Evolutionary conservation across 2,329 filamentous ascomycete genomes (phyloP).

Genomic region (Fusarium sp.): DNA sequence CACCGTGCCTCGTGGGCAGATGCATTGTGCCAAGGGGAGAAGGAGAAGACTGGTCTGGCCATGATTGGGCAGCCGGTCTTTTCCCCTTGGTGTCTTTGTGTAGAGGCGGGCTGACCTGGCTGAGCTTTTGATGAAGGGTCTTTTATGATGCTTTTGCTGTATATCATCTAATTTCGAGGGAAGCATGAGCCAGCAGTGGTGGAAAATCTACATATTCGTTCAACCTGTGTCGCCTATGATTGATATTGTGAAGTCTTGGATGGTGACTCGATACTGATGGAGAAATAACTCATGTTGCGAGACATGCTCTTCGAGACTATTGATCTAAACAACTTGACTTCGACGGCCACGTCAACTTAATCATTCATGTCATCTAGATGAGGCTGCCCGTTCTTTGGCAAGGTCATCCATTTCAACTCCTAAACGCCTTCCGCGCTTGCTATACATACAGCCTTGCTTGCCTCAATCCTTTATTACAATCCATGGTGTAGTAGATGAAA

Average conservation of each 20-base stretch:
- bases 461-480: conserved; percentile 6
- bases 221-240: conserved; percentile 6
- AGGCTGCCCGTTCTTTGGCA: not conserved
- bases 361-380: not conserved
- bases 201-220: conserved; percentile 41
- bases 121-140: conserved; percentile 34
- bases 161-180: conserved; percentile 45
- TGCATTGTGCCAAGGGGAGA: conserved; percentile 25
- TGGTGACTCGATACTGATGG: not conserved
- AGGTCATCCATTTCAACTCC: conserved; percentile 5
- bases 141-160: conserved; percentile 42
- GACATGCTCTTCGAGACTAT: not conserved
- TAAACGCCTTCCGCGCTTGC: conserved; percentile 12
- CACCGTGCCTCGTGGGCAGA: conserved; percentile 14
- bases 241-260: not conserved
- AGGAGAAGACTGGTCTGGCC: conserved; percentile 10
- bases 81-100: conserved; percentile 25
- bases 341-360: not conserved
- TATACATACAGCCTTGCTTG: not conserved
- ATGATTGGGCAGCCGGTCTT: not conserved
- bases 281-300: not conserved
- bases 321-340: not conserved
- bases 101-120: conserved; percentile 24
- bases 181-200: conserved; percentile 38
- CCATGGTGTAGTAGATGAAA: not conserved